These are phyloP conservation scores for Euryodendron excelsum DNA, from an alignment of 148 eudicot species.

Conservation along the genomic window DNA sequence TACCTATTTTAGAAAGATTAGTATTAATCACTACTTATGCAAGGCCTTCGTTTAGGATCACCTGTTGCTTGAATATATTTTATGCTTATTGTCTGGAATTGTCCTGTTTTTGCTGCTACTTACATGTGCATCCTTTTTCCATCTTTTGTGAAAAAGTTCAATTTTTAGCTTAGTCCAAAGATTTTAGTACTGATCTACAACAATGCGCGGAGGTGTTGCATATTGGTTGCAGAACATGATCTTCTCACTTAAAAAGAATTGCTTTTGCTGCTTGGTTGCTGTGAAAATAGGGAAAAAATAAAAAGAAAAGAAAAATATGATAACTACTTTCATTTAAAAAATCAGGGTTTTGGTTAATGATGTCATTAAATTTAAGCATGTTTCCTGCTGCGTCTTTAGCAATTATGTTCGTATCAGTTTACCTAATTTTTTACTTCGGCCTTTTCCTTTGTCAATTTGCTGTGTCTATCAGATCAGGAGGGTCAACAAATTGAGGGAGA, in stretches of 20 bases:
- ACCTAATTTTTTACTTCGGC: background rate
- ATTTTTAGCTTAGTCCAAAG: background rate
- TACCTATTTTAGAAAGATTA: no score
- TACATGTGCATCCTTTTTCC: no score
- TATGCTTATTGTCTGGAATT: background rate
- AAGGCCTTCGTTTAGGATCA: background rate
- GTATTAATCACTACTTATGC: no score
- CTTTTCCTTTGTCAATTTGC: background rate
- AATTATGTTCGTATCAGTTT: background rate
- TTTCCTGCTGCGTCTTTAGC: background rate
- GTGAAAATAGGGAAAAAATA: no score
- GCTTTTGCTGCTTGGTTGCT: no score
- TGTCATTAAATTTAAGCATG: background rate
- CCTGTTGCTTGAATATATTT: background rate
- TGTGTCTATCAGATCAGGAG: constrained; percentile 48
- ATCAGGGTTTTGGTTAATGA: no score
- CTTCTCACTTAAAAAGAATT: no score
- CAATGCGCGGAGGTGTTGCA: background rate
- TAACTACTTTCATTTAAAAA: no score
- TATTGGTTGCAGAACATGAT: no score
- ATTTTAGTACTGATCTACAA: background rate
- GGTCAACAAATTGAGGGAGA: constrained; percentile 49
- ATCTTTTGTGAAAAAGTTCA: no score
- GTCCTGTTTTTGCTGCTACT: constrained; percentile 1
- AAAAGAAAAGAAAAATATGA: no score